These are phyloP conservation scores for Aspergillus eucalypticola DNA, from an alignment of 2,329 filamentous ascomycete genomes.

Conservation along the genomic window DNA sequence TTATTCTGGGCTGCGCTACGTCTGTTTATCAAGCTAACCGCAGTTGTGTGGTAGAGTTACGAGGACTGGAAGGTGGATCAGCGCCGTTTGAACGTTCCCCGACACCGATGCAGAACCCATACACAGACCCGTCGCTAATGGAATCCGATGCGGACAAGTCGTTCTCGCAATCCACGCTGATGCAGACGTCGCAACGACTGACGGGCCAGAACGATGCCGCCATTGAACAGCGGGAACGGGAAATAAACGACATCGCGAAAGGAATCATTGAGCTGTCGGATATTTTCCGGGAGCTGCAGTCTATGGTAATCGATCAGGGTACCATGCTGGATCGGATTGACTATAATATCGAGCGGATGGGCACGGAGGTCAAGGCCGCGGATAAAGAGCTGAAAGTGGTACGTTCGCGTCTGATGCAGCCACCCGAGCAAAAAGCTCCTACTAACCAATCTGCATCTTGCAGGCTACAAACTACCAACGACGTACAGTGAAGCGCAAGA, in stretches of 20 bases:
- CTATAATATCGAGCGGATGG: constrained; percentile 96
- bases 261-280: constrained; percentile 97
- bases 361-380: constrained; percentile 86
- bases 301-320: constrained; percentile 90
- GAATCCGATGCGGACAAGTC: constrained; percentile 93
- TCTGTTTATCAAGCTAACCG: constrained; percentile 14
- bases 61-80: constrained; percentile 66
- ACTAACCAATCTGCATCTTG: not conserved
- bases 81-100: constrained; percentile 53
- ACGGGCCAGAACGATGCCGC: constrained; percentile 70
- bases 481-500: constrained; percentile 84
- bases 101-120: constrained; percentile 61
- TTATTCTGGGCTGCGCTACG: not conserved
- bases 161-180: constrained; percentile 85
- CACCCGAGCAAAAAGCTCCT: not conserved
- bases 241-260: constrained; percentile 97
- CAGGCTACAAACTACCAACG: constrained; percentile 82
- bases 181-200: constrained; percentile 67
- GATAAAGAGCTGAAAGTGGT: constrained; percentile 86
- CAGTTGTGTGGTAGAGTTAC: constrained; percentile 59
- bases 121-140: constrained; percentile 81
- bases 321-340: constrained; percentile 93
- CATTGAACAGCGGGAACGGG: constrained; percentile 88
- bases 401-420: constrained; percentile 25
- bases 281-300: constrained; percentile 93